Evolutionary conservation across 352 stramenopile genomes (phyloP), one percentile per base, ranked within the genome.

Genomic region (Globisporangium cederbergense): DNA sequence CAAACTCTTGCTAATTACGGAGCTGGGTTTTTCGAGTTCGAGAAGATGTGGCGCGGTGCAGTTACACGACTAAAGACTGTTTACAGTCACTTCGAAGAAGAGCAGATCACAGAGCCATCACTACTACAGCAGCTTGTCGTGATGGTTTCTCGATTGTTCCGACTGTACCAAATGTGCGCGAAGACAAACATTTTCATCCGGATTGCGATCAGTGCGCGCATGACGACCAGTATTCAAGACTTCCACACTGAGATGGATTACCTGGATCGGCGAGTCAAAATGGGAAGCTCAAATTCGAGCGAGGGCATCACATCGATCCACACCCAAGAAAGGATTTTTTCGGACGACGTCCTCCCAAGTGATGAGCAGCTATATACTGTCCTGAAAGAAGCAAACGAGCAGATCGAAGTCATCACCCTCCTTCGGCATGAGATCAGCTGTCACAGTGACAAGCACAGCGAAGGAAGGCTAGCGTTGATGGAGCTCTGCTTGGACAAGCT

Each of bases 211-310:
- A 62, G 57, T 42, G 28, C 57, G 4, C 8, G 28, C 34, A 22
- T 62, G 32, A 8, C 16, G 16, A 32, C 4, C 30, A 62, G 57
- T 43, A 46, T 62, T 16, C 43, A 62, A 13, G 57, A 62, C 14
- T 62, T 62, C 42, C 43, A 62, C 14, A 54, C 57, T 18, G 43
- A 62, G 57, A 55, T 62, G 32, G 43, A 62, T 55, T 38, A 46
- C 22, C n/a, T 62, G 57, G 30, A 36, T 42, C 57, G 57, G 28
- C 36, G 43, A 34, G 47, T 55, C 34, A 32, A 32, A 14, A 25
- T 32, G 25, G 30, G 55, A 32, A 40, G 3, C 4, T 22, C 25
- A 42, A 28, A 8, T 13, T 46, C 22, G 10, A 14, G 13, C 22
- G 10, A 18, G 16, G 38, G 32, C 30, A 10, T 25, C n/a, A 22